A percentile compares a stretch with the other conserved stretches of the same genome.
Conservation (phyloP, 257 asterid genomes). For the Solanum virginianum region DNA sequence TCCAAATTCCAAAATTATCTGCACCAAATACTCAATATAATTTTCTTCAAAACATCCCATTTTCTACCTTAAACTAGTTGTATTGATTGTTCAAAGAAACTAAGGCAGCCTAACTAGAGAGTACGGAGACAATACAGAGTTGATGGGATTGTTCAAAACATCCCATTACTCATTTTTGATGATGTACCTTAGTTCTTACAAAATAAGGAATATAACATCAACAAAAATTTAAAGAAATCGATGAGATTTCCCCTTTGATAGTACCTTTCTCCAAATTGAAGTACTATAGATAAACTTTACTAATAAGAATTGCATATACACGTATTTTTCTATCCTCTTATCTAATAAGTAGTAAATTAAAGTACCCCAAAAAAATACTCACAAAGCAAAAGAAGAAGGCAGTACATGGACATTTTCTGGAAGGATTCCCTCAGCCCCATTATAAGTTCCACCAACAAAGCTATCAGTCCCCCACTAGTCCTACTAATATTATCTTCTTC, state of each 20-base stretch:
- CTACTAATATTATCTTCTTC: slow-evolving; percentile 1
- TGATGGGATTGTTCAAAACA: no score
- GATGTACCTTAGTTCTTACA: no score
- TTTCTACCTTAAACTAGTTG: not conserved
- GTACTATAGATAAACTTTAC: not conserved
- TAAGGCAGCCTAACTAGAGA: not conserved
- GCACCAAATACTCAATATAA: not conserved
- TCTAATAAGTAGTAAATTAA: not conserved
- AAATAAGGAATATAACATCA: not conserved
- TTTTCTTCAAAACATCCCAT: not conserved
- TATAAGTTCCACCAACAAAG: not conserved
- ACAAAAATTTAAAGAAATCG: not conserved
- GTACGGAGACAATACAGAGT: no score
- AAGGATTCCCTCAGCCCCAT: slow-evolving; percentile 12
- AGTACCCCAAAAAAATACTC: not conserved
- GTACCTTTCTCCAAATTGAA: not conserved
- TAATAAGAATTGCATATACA: not conserved
- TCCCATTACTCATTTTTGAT: no score
- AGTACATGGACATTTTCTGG: not conserved
- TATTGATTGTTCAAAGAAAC: not conserved
- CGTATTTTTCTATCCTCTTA: not conserved
- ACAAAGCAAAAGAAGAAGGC: not conserved
- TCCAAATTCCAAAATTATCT: not conserved
- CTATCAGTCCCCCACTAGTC: not conserved
- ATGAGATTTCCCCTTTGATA: not conserved